Conservation (phyloP, 2,329 filamentous ascomycete species). For the Fusarium humuli region DNA sequence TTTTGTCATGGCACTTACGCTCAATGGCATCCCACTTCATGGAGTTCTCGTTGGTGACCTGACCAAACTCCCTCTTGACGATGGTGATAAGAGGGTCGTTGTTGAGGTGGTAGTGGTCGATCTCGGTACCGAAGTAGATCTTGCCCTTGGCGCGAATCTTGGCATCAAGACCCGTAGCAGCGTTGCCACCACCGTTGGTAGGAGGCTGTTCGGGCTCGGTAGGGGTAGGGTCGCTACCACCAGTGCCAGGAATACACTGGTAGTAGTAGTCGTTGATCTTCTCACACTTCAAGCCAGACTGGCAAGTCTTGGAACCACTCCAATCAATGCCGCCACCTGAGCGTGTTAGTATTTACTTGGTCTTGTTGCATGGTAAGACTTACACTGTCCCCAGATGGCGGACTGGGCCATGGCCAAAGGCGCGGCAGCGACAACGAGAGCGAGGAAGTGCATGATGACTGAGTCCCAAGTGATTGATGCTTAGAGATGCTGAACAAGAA, state of each 20-base stretch:
- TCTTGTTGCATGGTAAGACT: background rate
- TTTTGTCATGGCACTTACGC: background rate
- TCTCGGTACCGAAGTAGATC: slow-evolving; percentile 70
- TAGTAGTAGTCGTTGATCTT: slow-evolving; percentile 27
- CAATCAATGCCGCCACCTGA: slow-evolving; percentile 6
- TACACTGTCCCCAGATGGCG: slow-evolving; percentile 24
- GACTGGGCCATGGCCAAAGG: slow-evolving; percentile 15
- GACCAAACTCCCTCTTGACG: slow-evolving; percentile 72
- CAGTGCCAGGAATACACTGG: slow-evolving; percentile 19
- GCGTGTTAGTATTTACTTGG: background rate
- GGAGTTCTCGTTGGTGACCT: slow-evolving; percentile 75
- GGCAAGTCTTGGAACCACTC: slow-evolving; percentile 6
- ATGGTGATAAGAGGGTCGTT: slow-evolving; percentile 56
- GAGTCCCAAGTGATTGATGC: background rate
- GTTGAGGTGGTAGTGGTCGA: slow-evolving; percentile 65
- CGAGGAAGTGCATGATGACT: slow-evolving; percentile 14
- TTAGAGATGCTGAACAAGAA: background rate
- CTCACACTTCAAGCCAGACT: slow-evolving; percentile 8
- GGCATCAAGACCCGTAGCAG: slow-evolving; percentile 2
- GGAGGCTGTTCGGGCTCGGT: background rate
- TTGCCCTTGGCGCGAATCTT: slow-evolving; percentile 68
- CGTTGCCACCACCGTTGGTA: background rate
- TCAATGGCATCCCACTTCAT: slow-evolving; percentile 73
- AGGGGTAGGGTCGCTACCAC: background rate
- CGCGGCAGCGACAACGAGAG: slow-evolving; percentile 11